Percentiles rank a stretch among this genome's conserved stretches.
phyloP scores from a whole-genome alignment of 192 early-diverging fungal species.

The Tieghemiomyces parasiticus region DNA sequence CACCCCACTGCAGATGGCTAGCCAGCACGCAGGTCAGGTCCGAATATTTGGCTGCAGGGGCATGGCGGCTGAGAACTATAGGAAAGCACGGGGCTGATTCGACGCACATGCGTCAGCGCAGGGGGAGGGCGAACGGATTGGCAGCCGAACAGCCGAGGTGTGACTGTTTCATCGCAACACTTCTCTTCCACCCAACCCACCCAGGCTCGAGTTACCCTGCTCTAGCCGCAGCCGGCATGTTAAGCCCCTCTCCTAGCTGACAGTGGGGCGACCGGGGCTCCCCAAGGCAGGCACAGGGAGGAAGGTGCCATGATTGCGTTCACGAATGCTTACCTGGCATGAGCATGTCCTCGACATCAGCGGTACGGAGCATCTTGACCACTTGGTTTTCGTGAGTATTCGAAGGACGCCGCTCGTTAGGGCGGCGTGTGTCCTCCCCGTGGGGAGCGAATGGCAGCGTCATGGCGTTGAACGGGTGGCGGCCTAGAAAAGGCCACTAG shows the following conservation, averaged over 20 bases:
- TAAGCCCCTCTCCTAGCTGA: too few relatives aligned
- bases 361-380: slow-evolving; percentile 32
- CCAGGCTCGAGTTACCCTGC: too few relatives aligned
- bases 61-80: not conserved
- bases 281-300: too few relatives aligned
- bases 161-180: too few relatives aligned
- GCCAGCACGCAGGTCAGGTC: not conserved
- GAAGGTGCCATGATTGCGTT: too few relatives aligned
- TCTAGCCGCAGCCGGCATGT: too few relatives aligned
- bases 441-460: not conserved
- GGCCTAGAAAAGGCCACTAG: not conserved
- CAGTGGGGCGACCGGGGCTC: too few relatives aligned
- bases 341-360: slow-evolving; percentile 40
- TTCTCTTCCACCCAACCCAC: too few relatives aligned
- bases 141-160: too few relatives aligned
- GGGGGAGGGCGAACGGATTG: too few relatives aligned
- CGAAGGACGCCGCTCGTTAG: not conserved
- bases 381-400: slow-evolving; percentile 9
- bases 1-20: not conserved
- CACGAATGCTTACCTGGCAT: slow-evolving; percentile 32
- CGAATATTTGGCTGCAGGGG: not conserved
- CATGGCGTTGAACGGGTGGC: not conserved
- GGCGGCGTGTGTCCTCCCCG: not conserved
- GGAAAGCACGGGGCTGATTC: not conserved
- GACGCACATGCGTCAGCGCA: too few relatives aligned